phyloP scores from a whole-genome alignment of 257 asterid genomes.

The Penstemon barbatus region DNA sequence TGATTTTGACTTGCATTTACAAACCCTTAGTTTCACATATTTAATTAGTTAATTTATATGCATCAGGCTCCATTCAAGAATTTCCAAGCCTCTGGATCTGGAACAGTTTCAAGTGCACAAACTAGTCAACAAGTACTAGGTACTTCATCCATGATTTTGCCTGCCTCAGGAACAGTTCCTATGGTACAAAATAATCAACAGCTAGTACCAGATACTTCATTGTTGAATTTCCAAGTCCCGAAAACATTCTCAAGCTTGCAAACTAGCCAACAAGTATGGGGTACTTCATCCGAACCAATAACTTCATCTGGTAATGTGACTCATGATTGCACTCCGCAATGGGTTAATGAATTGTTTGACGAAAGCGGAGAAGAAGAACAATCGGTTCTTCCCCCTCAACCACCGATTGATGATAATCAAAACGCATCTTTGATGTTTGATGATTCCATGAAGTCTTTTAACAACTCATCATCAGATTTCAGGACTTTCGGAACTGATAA shows the following conservation, averaged over 20 bases:
- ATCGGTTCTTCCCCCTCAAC: slow-evolving; percentile 13
- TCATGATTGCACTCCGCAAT: not conserved
- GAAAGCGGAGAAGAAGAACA: not conserved
- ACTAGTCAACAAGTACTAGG: too few species aligned
- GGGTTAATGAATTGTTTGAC: slow-evolving; percentile 8
- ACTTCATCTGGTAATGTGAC: slow-evolving; percentile 14
- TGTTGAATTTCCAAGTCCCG: not conserved
- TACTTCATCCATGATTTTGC: too few species aligned
- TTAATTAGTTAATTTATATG: slow-evolving; percentile 19
- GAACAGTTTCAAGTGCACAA: too few species aligned
- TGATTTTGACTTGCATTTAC: too few species aligned
- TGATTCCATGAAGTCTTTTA: slow-evolving; percentile 32
- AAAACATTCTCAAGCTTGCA: not conserved
- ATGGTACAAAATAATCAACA: too few species aligned
- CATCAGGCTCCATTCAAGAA: slow-evolving; percentile 25
- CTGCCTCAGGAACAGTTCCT: too few species aligned
- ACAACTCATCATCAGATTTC: slow-evolving; percentile 4
- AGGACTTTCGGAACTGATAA: not conserved
- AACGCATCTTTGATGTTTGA: not conserved
- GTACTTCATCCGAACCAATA: slow-evolving; percentile 6
- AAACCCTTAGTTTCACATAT: not conserved
- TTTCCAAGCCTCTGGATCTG: not conserved
- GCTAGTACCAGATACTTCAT: too few species aligned
- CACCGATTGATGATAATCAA: too few species aligned
- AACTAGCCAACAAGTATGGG: not conserved